These are phyloP conservation scores for Diplodia mutila DNA, from an alignment of 2,329 filamentous ascomycete species.

Conservation along the genomic window DNA sequence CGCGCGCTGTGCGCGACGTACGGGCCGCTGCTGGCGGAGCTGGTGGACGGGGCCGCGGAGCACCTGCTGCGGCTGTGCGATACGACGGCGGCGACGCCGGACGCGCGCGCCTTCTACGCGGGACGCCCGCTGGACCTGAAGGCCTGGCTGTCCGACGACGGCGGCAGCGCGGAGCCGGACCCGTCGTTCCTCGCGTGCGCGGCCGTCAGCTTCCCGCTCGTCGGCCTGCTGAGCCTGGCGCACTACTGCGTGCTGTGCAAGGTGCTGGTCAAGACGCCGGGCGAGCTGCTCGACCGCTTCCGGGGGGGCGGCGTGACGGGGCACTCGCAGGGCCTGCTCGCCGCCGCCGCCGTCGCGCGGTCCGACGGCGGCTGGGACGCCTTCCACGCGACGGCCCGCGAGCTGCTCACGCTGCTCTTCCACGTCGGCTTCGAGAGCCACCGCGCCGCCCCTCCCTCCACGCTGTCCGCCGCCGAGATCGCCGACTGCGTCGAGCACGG, in stretches of 20 bases:
- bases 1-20: background rate
- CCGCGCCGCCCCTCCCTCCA: constrained; percentile 26
- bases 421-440: constrained; percentile 41
- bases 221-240: constrained; percentile 42
- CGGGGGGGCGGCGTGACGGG: constrained; percentile 38
- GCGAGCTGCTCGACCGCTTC: no score
- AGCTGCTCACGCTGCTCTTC: constrained; percentile 41
- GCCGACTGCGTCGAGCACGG: constrained; percentile 29
- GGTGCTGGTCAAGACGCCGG: constrained; percentile 35
- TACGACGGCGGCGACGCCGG: background rate
- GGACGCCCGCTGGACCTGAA: background rate
- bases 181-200: background rate
- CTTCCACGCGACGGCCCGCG: constrained; percentile 35
- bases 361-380: constrained; percentile 40
- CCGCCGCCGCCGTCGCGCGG: constrained; percentile 41
- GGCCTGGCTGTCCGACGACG: background rate
- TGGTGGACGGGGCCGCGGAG: background rate
- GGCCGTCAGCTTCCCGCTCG: constrained; percentile 46
- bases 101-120: background rate
- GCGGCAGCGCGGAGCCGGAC: background rate
- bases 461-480: constrained; percentile 25
- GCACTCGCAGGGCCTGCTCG: constrained; percentile 46
- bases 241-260: constrained; percentile 33
- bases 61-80: background rate
- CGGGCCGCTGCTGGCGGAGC: background rate